Base-by-base conservation (phyloP, 192 early-diverging fungal genomes). In the Linnemannia hyalina region DNA sequence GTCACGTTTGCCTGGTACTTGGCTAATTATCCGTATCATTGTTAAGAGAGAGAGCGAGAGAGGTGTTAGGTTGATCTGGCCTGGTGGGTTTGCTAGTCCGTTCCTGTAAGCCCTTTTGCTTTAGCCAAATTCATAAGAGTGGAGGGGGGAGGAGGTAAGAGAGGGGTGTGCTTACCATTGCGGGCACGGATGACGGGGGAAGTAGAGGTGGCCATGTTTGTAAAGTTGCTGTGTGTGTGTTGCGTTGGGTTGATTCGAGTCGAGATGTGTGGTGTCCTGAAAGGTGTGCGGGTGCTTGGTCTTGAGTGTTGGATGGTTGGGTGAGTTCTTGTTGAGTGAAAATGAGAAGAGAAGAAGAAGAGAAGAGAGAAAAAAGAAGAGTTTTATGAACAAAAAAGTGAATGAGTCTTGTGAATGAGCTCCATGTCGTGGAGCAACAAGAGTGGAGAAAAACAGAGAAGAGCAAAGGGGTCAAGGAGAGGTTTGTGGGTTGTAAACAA, bases 1-100 rank as follows among this genome's bases (percentile, higher is more conserved):
- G 83, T 80, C 35, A 80, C 83, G 68, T 85, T 85, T 23, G 83
- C 73, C 71, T 80, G 83, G 69, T 80, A 85, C 71, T 85, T 85
- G 68, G 83, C 83, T 85, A 69, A 10, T 57, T 57, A 57, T 4
- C 26, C 6, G 10, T 35, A 11, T 32, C 60, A 9, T 13, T 15
- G 22, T 35, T 11, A 20, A 57, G 20, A 44, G 38, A 6, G 22
- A 42, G 41, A 26, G 8, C 10, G 15, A 71, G 20, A 44, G 36
- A 1, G 7, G 52, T 1, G 23, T 36, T 32, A 16, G 49, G 49
- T 20, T 36, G 23, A 22, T 1, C 22, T 57, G 47, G 29, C 18
- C 5, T 70, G n/a, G 6, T 9, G 16, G 52, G 35, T 4, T 18
- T 77, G 65, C 13, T 29, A n/a, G 52, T 74, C 46, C 5, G 36